Conservation (phyloP, 768 basidiomycete species). For the Pisolithus albus region DNA sequence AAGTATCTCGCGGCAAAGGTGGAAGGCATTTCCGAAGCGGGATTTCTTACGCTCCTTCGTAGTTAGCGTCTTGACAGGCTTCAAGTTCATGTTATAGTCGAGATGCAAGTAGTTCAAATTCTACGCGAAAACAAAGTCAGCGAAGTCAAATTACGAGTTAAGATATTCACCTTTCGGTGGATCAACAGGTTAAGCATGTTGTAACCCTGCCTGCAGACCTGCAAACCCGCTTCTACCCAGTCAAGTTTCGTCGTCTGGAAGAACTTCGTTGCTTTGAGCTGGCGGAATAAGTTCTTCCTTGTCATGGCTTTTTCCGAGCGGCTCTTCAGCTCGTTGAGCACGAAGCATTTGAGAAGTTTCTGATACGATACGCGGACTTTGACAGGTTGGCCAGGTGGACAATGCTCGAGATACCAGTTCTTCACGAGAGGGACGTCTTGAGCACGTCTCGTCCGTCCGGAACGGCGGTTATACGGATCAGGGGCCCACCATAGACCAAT, state of each 20-base stretch:
- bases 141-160: not conserved
- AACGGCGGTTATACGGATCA: constrained; percentile 89
- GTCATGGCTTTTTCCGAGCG: constrained; percentile 93
- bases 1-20: constrained; percentile 94
- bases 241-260: constrained; percentile 98
- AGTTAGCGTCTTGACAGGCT: constrained; percentile 94
- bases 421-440: constrained; percentile 96
- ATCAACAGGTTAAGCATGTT: constrained; percentile 99
- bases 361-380: constrained; percentile 99
- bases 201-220: constrained; percentile 98
- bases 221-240: constrained; percentile 98
- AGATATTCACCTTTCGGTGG: constrained; percentile 76
- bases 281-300: constrained; percentile 95
- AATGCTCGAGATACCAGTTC: constrained; percentile 98
- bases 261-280: constrained; percentile 97
- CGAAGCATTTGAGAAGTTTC: constrained; percentile 92
- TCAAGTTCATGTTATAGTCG: constrained; percentile 98
- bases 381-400: constrained; percentile 91
- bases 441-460: constrained; percentile 87
- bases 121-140: constrained; percentile 29
- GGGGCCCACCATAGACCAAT: constrained; percentile 99
- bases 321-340: constrained; percentile 88
- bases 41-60: constrained; percentile 99
- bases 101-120: constrained; percentile 91
- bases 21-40: constrained; percentile 99